phyloP scores from a whole-genome alignment of 1,284 basidiomycete species.

The Volvariella volvacea region DNA sequence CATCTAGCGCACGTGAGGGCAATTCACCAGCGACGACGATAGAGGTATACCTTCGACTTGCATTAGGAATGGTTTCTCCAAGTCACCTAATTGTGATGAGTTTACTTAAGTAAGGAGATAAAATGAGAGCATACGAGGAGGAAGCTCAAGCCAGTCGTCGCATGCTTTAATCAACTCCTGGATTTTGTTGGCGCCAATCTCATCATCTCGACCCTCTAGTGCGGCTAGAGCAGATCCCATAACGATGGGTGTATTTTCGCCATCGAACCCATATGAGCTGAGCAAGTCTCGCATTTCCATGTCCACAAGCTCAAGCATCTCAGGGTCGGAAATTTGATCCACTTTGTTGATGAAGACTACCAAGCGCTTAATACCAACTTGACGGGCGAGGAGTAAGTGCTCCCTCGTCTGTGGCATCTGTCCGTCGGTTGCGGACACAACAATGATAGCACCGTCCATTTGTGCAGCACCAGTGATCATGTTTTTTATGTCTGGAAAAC shows the following conservation, averaged over 20 bases:
- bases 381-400: conserved; percentile 94
- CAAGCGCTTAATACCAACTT: conserved; percentile 97
- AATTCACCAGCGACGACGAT: not conserved
- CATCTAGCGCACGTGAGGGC: conserved; percentile 47
- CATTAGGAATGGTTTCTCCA: conserved; percentile 98
- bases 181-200: conserved; percentile 82
- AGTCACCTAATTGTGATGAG: conserved; percentile 56
- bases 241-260: conserved; percentile 94
- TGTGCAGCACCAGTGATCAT: conserved; percentile 99
- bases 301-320: conserved; percentile 99
- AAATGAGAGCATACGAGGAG: conserved; percentile 60
- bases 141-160: conserved; percentile 94
- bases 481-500: conserved; percentile 85
- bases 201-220: conserved; percentile 77
- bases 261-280: conserved; percentile 89
- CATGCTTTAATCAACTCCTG: conserved; percentile 83
- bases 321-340: conserved; percentile 92
- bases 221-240: conserved; percentile 97
- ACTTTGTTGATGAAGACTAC: conserved; percentile 99
- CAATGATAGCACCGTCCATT: conserved; percentile 97
- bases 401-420: conserved; percentile 99
- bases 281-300: conserved; percentile 99
- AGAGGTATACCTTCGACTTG: conserved; percentile 69
- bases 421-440: conserved; percentile 98
- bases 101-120: conserved; percentile 7